phyloP scores from a whole-genome alignment of 192 early-diverging fungal genomes.

The Mortierella alpina region DNA sequence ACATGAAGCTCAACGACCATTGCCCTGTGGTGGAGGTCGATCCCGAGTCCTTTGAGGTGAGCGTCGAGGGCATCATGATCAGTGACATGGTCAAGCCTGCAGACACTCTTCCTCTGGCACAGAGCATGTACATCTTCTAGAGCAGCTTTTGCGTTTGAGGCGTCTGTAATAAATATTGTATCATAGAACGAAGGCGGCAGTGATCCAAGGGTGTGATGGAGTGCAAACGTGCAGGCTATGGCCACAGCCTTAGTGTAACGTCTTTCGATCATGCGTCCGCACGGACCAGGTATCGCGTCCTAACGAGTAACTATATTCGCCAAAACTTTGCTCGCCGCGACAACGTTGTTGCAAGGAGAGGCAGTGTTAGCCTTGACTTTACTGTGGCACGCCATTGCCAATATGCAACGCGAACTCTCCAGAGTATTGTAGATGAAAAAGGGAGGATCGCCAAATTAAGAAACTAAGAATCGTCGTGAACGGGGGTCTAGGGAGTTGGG shows the following conservation, averaged over 20 bases:
- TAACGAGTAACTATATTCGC: too few species aligned
- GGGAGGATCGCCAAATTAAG: too few species aligned
- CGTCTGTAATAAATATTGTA: neutral
- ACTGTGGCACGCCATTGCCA: too few species aligned
- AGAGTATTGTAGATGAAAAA: too few species aligned
- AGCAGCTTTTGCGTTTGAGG: neutral
- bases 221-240: neutral
- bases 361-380: too few species aligned
- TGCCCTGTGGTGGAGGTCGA: slow-evolving; percentile 86
- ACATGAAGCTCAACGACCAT: slow-evolving; percentile 88
- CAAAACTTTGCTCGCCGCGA: too few species aligned
- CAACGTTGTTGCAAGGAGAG: too few species aligned
- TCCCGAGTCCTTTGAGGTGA: slow-evolving; percentile 92
- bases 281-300: too few species aligned
- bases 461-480: too few species aligned
- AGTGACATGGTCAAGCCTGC: slow-evolving; percentile 75
- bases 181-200: neutral
- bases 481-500: too few species aligned
- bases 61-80: slow-evolving; percentile 77
- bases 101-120: slow-evolving; percentile 75
- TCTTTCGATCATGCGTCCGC: too few species aligned
- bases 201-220: neutral
- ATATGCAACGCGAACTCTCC: too few species aligned
- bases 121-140: slow-evolving; percentile 72
- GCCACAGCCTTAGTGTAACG: neutral